A percentile compares a stretch with the other conserved stretches of the same genome.
phyloP scores from a whole-genome alignment of 371 early-diverging fungal species.

The Umbelopsis sp. region DNA sequence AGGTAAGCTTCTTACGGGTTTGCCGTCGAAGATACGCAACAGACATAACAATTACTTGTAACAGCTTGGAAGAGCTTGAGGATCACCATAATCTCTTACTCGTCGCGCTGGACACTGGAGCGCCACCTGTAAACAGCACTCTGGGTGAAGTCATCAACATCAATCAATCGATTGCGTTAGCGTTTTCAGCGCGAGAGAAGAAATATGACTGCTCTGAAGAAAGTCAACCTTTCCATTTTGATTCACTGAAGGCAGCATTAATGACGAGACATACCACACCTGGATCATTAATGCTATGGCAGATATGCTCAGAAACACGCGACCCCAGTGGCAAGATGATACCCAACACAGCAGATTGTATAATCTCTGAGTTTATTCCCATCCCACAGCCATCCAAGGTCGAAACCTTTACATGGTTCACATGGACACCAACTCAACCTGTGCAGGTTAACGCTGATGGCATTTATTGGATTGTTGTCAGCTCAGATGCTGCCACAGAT shows the following conservation, averaged over 20 bases:
- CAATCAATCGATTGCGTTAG: slow-evolving; percentile 3
- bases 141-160: neutral
- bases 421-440: neutral
- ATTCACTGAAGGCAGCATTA: neutral
- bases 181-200: neutral
- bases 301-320: neutral
- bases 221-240: neutral
- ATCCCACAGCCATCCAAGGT: neutral
- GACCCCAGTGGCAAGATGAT: neutral
- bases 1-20: neutral
- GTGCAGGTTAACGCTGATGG: neutral
- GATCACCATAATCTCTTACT: neutral
- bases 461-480: neutral
- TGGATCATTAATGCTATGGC: slow-evolving; percentile 7
- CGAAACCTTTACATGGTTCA: neutral
- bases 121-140: slow-evolving; percentile 2
- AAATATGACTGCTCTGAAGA: neutral
- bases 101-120: neutral
- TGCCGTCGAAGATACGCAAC: neutral
- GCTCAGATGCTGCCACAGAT: neutral
- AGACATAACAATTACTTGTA: neutral
- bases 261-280: slow-evolving; percentile 1
- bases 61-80: neutral
- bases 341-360: neutral
- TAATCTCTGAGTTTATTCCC: neutral